Base-by-base conservation (phyloP, 192 early-diverging fungal species). In the Umbelopsis isabellina region DNA sequence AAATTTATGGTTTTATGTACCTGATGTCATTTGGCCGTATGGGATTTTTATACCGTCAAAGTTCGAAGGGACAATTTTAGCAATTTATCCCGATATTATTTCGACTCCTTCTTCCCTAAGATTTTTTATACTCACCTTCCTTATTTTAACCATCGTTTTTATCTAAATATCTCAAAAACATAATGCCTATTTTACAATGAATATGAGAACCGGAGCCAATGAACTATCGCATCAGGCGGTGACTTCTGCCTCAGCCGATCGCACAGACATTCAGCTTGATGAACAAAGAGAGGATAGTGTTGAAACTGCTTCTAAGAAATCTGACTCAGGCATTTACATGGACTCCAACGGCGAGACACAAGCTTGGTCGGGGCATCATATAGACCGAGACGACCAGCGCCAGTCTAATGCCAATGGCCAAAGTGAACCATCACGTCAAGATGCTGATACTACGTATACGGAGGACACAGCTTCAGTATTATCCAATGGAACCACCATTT, bases 181-280 rank as follows among this genome's bases (percentile, higher is more conserved):
- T 46, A 66, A 66, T 61, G 55, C 55, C 55, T 61, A 61, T 61
- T 61, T 16, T 61, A 25, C 55, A 6, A 61, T 61, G 55, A 30
- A 35, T 35, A 61, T 61, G 55, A 61, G 55, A 61, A 61, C 55
- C 33, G 55, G 33, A 25, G 55, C 55, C 18, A 15, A 61, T 25
- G 30, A 66, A 66, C 37, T 46, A 66, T 66, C 45, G 44, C 20
- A 20, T 7, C 65, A 21, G 45, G 41, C 65, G 11, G 1, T 46
- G 65, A 66, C 13, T 46, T 41, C 9, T 23, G 45, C 48, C 33
- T 51, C 67, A 23, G 35, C 35, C 18, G 13, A 25, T 51, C 50
- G 48, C 27, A 49, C 67, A 46, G 37, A 44, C 47, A 35, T 25
- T 18, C 37, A 49, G 18, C 33, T 22, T 12, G 18, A 47, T 18